These are phyloP conservation scores for Amphibolis antarctica DNA, from an alignment of 106 monocot genomes.

Conservation along the genomic window DNA sequence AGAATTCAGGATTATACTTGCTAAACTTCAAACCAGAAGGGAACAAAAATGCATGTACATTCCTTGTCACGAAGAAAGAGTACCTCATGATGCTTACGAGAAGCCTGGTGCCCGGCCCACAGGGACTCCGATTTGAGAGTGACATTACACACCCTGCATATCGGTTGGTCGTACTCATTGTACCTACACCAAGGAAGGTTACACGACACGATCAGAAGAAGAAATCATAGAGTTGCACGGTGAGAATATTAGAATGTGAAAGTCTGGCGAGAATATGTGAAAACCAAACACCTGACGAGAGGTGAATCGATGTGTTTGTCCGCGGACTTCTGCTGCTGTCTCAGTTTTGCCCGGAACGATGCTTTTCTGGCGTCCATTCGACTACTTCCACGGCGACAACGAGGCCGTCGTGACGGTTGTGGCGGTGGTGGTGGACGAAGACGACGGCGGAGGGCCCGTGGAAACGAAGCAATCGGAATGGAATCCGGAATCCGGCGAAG, in stretches of 20 bases:
- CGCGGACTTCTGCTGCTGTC: slow-evolving; percentile 51
- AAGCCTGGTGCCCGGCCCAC: slow-evolving; percentile 88
- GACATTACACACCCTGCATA: slow-evolving; percentile 88
- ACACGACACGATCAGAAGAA: not conserved
- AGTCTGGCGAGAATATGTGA: not conserved
- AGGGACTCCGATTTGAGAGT: slow-evolving; percentile 70
- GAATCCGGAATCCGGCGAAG: no score
- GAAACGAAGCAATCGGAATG: no score
- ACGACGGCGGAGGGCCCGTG: no score
- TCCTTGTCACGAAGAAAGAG: no score
- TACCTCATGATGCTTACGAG: slow-evolving; percentile 92
- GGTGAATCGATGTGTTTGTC: slow-evolving; percentile 86
- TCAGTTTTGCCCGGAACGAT: slow-evolving; percentile 65
- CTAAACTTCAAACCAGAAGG: not conserved
- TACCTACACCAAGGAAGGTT: slow-evolving; percentile 37
- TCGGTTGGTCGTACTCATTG: slow-evolving; percentile 77
- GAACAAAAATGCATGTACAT: no score
- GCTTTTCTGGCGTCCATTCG: slow-evolving; percentile 44
- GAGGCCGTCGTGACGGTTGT: no score
- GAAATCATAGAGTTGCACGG: no score
- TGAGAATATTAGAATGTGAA: no score
- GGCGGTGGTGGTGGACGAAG: no score
- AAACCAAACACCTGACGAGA: slow-evolving; percentile 49
- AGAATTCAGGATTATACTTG: no score
- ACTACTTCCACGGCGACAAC: not conserved